These are phyloP conservation scores for Plicaturopsis crispa DNA, from an alignment of 768 basidiomycete species.

Conservation along the genomic window DNA sequence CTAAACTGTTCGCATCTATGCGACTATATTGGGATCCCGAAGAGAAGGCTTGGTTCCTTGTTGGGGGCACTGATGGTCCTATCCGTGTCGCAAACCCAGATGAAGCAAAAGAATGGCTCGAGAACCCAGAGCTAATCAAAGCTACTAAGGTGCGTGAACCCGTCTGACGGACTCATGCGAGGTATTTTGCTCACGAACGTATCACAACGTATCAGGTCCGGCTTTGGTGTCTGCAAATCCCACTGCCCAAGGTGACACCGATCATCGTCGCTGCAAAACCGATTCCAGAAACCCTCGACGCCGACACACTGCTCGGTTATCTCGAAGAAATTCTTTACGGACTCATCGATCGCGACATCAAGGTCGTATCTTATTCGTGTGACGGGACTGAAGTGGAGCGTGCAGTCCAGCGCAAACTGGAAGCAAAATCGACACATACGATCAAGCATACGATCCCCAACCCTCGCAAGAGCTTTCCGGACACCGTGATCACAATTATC, in stretches of 20 bases:
- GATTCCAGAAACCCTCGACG: constrained; percentile 13
- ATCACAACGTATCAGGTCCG: constrained; percentile 13
- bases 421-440: background rate
- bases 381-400: constrained; percentile 30
- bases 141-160: constrained; percentile 15
- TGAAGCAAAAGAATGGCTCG: constrained; percentile 7
- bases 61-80: constrained; percentile 17
- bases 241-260: constrained; percentile 21
- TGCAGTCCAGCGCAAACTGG: constrained; percentile 13
- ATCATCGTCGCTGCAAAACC: constrained; percentile 22
- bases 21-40: constrained; percentile 17
- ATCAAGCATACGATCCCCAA: constrained; percentile 3
- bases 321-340: constrained; percentile 15
- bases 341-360: constrained; percentile 15
- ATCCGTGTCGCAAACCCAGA: constrained; percentile 16
- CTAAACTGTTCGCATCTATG: constrained; percentile 20
- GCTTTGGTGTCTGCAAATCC: constrained; percentile 22
- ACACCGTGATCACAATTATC: constrained; percentile 6
- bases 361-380: constrained; percentile 22
- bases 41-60: constrained; percentile 12
- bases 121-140: constrained; percentile 4
- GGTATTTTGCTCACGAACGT: background rate
- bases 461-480: background rate
- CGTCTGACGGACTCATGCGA: too few species aligned
- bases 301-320: constrained; percentile 9